Evolutionary conservation across 2,329 filamentous ascomycete species (phyloP).

Genomic region (Ophiocordyceps polyrhachis-furcata): DNA sequence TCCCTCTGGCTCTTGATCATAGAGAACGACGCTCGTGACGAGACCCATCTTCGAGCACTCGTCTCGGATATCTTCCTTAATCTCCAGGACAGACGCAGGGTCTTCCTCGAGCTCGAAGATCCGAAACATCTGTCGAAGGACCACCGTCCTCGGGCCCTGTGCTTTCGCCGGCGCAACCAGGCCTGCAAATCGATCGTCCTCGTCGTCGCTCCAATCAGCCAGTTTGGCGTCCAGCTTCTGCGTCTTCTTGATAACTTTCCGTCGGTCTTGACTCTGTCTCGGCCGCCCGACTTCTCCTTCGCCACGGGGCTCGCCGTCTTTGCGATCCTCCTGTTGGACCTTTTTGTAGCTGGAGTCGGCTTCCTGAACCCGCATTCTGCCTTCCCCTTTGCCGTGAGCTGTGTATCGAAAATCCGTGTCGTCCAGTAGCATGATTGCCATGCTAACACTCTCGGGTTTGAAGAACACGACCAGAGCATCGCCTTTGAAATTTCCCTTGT

Average conservation of each 20-base stretch:
- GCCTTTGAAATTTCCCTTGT: conserved; percentile 73
- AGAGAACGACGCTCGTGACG: conserved; percentile 82
- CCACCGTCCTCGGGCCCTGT: conserved; percentile 61
- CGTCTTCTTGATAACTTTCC: conserved; percentile 79
- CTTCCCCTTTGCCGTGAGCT: conserved; percentile 29
- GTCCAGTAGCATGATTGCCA: conserved; percentile 65
- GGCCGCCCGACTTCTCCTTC: conserved; percentile 23
- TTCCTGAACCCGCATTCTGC: conserved; percentile 61
- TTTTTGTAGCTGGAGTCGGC: conserved; percentile 90
- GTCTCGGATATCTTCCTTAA: conserved; percentile 85
- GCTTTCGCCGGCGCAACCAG: conserved; percentile 23
- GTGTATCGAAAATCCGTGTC: conserved; percentile 62
- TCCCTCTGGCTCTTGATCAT: conserved; percentile 69
- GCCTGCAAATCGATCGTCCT: conserved; percentile 50
- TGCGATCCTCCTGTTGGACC: conserved; percentile 43
- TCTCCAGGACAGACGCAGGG: conserved; percentile 63
- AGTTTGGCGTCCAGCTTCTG: conserved; percentile 84
- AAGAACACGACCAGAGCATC: conserved; percentile 90
- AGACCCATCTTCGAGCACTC: conserved; percentile 74
- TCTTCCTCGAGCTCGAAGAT: conserved; percentile 72
- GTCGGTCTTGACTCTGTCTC: conserved; percentile 50
- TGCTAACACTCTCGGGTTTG: conserved; percentile 78
- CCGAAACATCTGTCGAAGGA: conserved; percentile 89
- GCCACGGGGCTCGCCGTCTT: conserved; percentile 9
- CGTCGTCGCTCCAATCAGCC: conserved; percentile 64